Percentiles rank a stretch among this genome's conserved stretches.
phyloP scores from a whole-genome alignment of 2,329 filamentous ascomycete species.

The Colletotrichum sublineola region DNA sequence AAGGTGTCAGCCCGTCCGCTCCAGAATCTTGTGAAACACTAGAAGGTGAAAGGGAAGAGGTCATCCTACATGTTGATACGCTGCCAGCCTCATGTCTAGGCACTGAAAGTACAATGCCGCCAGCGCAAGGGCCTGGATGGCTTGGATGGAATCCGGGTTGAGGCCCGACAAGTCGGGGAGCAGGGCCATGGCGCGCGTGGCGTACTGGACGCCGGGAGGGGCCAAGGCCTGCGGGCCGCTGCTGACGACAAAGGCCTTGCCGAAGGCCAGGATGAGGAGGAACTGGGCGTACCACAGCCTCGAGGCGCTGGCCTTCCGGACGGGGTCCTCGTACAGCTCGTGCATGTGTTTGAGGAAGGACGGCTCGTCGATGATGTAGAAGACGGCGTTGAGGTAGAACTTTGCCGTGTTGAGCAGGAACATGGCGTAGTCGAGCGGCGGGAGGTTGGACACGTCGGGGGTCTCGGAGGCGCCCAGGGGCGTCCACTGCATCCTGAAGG shows the following conservation, averaged over 20 bases:
- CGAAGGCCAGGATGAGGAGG: slow-evolving; percentile 51
- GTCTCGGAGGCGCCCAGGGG: slow-evolving; percentile 45
- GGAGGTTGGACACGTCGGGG: slow-evolving; percentile 47
- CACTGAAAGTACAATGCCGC: slow-evolving; percentile 57
- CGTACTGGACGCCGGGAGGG: slow-evolving; percentile 55
- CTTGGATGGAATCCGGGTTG: slow-evolving; percentile 48
- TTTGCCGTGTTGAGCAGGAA: slow-evolving; percentile 46
- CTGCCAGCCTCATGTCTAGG: slow-evolving; percentile 55
- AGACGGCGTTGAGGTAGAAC: slow-evolving; percentile 46
- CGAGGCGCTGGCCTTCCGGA: slow-evolving; percentile 40
- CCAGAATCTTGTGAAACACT: not conserved
- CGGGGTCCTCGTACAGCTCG: slow-evolving; percentile 45
- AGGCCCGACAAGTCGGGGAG: slow-evolving; percentile 54
- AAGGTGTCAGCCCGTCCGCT: slow-evolving; percentile 11
- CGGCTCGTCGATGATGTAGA: slow-evolving; percentile 45
- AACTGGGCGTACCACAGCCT: slow-evolving; percentile 51
- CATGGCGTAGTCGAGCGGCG: slow-evolving; percentile 45
- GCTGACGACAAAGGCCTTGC: slow-evolving; percentile 49
- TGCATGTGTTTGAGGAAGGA: slow-evolving; percentile 43
- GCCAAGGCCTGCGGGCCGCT: slow-evolving; percentile 47
- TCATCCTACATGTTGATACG: slow-evolving; percentile 54
- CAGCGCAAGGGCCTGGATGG: slow-evolving; percentile 52
- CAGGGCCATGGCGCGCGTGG: slow-evolving; percentile 54
- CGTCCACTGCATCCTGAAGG: slow-evolving; percentile 47
- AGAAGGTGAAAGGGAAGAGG: slow-evolving; percentile 35